These are phyloP conservation scores for Talaromyces sp. DNA, from an alignment of 2,329 filamentous ascomycete species.

Conservation along the genomic window DNA sequence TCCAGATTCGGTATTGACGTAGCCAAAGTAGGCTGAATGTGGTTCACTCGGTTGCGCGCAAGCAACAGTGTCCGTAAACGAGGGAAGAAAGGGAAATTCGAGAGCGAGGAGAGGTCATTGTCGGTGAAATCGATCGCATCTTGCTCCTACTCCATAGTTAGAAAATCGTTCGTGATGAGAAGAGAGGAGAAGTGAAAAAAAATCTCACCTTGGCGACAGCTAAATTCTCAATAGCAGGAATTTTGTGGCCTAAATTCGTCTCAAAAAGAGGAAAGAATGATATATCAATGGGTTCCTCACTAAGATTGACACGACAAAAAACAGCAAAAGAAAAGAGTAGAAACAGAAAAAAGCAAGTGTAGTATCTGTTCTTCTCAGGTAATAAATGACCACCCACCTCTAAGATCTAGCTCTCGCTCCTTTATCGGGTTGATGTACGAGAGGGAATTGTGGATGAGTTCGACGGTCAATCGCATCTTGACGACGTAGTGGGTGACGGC, in stretches of 20 bases:
- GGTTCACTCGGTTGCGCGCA: conserved; percentile 79
- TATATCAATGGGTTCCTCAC: conserved; percentile 70
- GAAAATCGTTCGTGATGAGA: neutral
- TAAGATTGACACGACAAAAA: conserved; percentile 17
- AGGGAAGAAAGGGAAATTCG: conserved; percentile 88
- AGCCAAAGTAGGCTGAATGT: conserved; percentile 70
- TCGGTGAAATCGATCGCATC: conserved; percentile 98
- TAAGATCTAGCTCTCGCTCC: conserved; percentile 96
- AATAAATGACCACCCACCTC: conserved; percentile 68
- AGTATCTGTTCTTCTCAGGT: conserved; percentile 93
- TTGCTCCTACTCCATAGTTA: conserved; percentile 60
- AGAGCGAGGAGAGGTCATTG: conserved; percentile 86
- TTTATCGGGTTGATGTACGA: conserved; percentile 98
- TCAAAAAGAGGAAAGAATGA: conserved; percentile 46
- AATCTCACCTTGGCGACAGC: conserved; percentile 80
- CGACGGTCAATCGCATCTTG: conserved; percentile 87
- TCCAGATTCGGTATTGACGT: conserved; percentile 74
- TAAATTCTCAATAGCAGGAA: conserved; percentile 94
- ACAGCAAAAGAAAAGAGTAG: conserved; percentile 7
- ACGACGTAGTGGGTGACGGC: neutral
- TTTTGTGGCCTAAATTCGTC: conserved; percentile 80
- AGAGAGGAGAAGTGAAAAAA: neutral
- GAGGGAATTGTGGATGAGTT: conserved; percentile 88
- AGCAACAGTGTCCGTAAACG: conserved; percentile 83
- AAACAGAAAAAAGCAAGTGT: conserved; percentile 53